Percentiles rank a stretch among this genome's conserved stretches.
Evolutionary conservation across 305 asterid genomes (phyloP).

Genomic region (Andrographis paniculata): DNA sequence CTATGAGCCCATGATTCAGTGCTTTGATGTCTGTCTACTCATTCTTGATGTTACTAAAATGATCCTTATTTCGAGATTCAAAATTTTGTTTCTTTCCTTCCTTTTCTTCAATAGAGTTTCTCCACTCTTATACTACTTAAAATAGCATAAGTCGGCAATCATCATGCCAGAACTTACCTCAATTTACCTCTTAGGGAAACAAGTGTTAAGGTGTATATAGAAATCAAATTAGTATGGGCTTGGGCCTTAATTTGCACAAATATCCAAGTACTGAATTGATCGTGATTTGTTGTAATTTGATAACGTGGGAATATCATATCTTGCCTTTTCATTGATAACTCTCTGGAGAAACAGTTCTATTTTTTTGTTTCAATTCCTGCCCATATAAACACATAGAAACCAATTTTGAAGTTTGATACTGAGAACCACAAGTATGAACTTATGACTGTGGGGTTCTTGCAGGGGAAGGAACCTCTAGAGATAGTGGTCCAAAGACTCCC

Average conservation of each 20-base stretch:
- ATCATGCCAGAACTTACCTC: background rate
- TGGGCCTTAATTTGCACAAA: constrained; percentile 1
- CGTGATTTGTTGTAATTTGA: background rate
- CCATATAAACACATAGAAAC: constrained; percentile 1
- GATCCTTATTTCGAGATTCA: background rate
- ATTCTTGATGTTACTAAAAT: background rate
- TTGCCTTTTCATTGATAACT: background rate
- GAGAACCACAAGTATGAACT: constrained; percentile 16
- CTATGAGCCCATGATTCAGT: too few species aligned
- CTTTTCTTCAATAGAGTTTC: background rate
- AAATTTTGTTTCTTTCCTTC: background rate
- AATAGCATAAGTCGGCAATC: background rate
- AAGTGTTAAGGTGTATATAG: background rate
- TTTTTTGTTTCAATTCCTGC: constrained; percentile 5
- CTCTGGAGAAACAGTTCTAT: constrained; percentile 9
- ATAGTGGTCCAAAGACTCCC: constrained; percentile 30
- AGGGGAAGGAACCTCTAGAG: constrained; percentile 38
- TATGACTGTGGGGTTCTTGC: constrained; percentile 41
- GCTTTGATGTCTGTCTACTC: background rate
- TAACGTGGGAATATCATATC: background rate
- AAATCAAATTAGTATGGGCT: background rate
- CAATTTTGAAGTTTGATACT: constrained; percentile 12
- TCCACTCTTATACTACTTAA: background rate
- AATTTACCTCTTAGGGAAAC: constrained; percentile 1
- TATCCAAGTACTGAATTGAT: background rate